Conservation (phyloP, 2,329 filamentous ascomycete genomes). For the Nannizziopsis barbatae region DNA sequence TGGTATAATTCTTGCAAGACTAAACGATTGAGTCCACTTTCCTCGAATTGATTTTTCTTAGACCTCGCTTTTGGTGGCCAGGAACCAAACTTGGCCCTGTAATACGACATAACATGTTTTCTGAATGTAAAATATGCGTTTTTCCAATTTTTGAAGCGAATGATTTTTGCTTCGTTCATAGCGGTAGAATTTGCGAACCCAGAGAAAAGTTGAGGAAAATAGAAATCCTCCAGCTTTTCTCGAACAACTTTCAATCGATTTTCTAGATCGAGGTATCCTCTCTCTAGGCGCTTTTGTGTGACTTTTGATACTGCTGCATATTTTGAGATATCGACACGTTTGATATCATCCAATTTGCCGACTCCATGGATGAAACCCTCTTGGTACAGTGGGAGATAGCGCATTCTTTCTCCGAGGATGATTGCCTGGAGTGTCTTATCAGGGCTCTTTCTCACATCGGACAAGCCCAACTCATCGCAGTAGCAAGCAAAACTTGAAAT, state of each 20-base stretch:
- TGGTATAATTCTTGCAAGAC: conserved; percentile 73
- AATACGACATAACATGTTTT: conserved; percentile 60
- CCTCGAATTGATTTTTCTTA: conserved; percentile 83
- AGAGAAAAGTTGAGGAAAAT: conserved; percentile 80
- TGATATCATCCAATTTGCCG: conserved; percentile 66
- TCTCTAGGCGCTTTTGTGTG: conserved; percentile 69
- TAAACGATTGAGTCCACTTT: conserved; percentile 73
- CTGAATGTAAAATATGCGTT: conserved; percentile 62
- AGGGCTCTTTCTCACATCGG: conserved; percentile 67
- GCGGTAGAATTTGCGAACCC: conserved; percentile 79
- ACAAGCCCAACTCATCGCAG: conserved; percentile 63
- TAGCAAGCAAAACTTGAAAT: conserved; percentile 46
- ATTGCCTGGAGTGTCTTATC: conserved; percentile 85
- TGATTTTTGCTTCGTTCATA: conserved; percentile 59
- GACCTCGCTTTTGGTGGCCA: conserved; percentile 87
- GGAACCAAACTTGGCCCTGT: conserved; percentile 54
- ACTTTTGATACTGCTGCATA: conserved; percentile 57
- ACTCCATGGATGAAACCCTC: conserved; percentile 87
- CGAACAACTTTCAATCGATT: conserved; percentile 61
- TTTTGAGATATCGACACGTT: conserved; percentile 57
- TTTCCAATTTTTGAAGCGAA: conserved; percentile 79
- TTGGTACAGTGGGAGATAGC: conserved; percentile 69
- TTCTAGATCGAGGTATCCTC: conserved; percentile 67
- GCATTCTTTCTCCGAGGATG: conserved; percentile 79
- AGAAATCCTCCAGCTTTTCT: conserved; percentile 68